Evolutionary conservation across 495 filamentous ascomycete genomes (phyloP), one percentile per base, ranked within the genome.

Genomic region (Beverwykella pulmonaria): DNA sequence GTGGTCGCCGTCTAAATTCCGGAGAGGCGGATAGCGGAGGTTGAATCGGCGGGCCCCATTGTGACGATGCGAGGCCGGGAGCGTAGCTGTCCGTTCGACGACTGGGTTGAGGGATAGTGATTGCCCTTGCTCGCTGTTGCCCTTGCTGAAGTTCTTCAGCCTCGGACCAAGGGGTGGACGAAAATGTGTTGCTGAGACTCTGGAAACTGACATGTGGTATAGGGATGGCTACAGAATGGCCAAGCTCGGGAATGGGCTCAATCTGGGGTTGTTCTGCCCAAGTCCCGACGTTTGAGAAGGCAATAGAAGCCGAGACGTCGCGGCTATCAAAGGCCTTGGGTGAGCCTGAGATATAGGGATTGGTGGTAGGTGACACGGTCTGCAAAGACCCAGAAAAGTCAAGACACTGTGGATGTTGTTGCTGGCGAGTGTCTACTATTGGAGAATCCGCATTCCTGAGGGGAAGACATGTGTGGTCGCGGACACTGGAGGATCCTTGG

Each of bases 181-280:
- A 22, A 46, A 58, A 58, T 26, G 62, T 52, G 26, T 52, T 55
- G 23, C 23, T 46, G 25, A 59, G 53, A 25, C 19, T 15, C 15
- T 34, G 44, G 3, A 47, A 9, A 39, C 27, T 55, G 25, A 30
- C 1, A 0, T 47, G 49, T 2, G 63, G 63, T 19, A 67, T 67
- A 1, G 64, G 64, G 23, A 67, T 67, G 15, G 64, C 57, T 1
- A 39, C 58, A 10, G n/a, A 10, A 23, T 53, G 53, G 20, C 62
- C 62, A 22, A 59, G 26, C 29, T 69, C 60, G 7, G 55, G 19
- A 41, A 61, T 36, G 1, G 68, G 62, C 44, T 71, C 68, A 12
- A 46, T 60, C 17, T 41, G 54, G 27, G 61, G 56, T 15, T 69
- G 59, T 6, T 71, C 68, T 19, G 48, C 54, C 68, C 68, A 71